A percentile compares a stretch with the other conserved stretches of the same genome.
Conservation (phyloP, 75 land plant species). For the Sequoia sempervirens region DNA sequence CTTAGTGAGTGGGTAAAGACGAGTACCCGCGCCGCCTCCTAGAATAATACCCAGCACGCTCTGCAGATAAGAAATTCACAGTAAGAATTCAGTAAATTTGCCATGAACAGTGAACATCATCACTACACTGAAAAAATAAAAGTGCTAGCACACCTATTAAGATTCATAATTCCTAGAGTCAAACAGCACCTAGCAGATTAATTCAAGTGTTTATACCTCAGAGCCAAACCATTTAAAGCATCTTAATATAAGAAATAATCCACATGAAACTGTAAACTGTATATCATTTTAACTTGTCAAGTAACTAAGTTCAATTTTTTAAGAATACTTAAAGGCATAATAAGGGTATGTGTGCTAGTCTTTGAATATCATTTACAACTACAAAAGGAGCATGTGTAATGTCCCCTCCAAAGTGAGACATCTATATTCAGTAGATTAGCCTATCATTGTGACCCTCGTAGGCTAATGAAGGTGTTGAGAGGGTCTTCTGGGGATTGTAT, state of each 20-base stretch:
- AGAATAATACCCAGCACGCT: constrained; percentile 96
- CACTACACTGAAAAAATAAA: background rate
- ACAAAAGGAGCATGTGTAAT: no score
- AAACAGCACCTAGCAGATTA: constrained; percentile 4
- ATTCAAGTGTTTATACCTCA: background rate
- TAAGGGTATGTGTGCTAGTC: background rate
- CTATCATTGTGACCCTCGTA: no score
- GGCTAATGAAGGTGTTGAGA: no score
- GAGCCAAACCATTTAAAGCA: background rate
- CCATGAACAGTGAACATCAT: background rate
- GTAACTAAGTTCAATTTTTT: background rate
- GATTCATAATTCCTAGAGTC: background rate
- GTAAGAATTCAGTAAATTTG: background rate
- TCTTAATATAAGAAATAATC: background rate
- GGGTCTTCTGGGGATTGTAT: no score
- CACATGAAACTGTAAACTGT: background rate
- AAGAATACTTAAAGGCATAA: background rate
- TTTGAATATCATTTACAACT: no score
- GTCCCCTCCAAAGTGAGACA: no score
- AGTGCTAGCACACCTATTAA: background rate
- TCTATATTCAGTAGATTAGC: no score
- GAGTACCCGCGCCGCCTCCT: constrained; percentile 99
- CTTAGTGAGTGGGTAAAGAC: constrained; percentile 95
- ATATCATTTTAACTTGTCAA: background rate
- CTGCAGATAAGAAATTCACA: constrained; percentile 25